Percentiles rank a stretch among this genome's conserved stretches.
Conservation (phyloP, 139 green algal genomes). For the Spirogloea muscicola region DNA sequence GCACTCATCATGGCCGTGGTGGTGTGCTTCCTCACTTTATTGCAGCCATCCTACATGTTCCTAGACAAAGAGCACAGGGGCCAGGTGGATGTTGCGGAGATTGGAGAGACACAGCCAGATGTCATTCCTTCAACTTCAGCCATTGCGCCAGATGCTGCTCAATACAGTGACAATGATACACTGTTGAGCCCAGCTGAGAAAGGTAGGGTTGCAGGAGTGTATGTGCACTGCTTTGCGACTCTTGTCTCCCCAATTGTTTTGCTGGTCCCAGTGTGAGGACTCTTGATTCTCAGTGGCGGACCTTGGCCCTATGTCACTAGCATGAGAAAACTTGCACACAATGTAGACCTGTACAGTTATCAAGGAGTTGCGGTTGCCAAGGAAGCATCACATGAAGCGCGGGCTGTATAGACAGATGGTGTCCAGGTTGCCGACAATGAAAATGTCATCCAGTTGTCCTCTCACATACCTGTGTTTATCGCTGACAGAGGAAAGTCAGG, state of each 20-base stretch:
- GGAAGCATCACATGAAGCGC: too few species aligned
- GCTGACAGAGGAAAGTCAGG: constrained; percentile 5
- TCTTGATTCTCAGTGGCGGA: too few species aligned
- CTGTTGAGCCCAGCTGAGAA: constrained; percentile 29
- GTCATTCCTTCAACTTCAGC: constrained; percentile 6
- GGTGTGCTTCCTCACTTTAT: neutral
- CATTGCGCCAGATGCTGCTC: neutral
- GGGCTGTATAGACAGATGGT: too few species aligned
- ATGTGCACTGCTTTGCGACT: too few species aligned
- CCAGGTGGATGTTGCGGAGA: constrained; percentile 14
- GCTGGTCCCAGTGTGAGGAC: too few species aligned
- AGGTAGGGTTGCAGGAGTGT: too few species aligned
- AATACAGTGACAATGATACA: constrained; percentile 29
- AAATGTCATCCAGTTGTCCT: too few species aligned
- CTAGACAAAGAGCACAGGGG: constrained; percentile 37
- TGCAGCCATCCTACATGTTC: constrained; percentile 45
- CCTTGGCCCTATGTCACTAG: neutral
- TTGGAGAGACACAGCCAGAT: neutral
- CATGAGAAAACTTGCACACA: neutral
- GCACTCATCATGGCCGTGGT: neutral
- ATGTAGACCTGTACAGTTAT: neutral
- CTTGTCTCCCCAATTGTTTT: too few species aligned
- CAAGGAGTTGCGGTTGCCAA: neutral
- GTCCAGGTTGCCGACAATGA: too few species aligned
- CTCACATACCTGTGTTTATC: too few species aligned